Evolutionary conservation across 2,329 filamentous ascomycete genomes (phyloP), one percentile per base, ranked within the genome.

Genomic region (Neonectria magnoliae): DNA sequence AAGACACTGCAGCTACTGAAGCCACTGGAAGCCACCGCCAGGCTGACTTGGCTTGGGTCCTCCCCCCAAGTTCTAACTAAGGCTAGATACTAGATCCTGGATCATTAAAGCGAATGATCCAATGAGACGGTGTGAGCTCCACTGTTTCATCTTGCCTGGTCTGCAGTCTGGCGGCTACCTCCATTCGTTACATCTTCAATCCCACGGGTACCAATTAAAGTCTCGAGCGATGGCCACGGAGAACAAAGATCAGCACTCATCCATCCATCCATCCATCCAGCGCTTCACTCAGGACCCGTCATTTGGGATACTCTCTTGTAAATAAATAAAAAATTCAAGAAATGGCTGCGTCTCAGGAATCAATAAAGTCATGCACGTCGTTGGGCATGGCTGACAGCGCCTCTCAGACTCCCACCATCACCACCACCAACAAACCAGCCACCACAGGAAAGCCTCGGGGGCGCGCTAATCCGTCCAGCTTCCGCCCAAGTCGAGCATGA

Each of bases 391-490:
- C 61, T 64, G 56, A 64, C 61, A 41, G 38, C 41, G 41, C 27
- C 48, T 51, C 29, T 33, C 27, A 7, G 16, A 16, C 29, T 20
- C 13, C 25, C 25, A 18, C 20, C 25, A 25, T 6, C 25, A 25
- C 22, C 22, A 25, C 22, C 22, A 16, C 52, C 22, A 41, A 55
- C 13, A 29, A 20, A 31, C 36, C 5, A 50, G 47, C 22, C 25
- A 27, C 22, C 25, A 27, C 56, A 44, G 33, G 38, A 55, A 59
- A 63, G 61, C 61, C 61, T 57, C 36, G 41, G 20, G 22, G 36
- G 36, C 42, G 56, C 56, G 51, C 61, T 64, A 64, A 48, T 60
- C 38, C 45, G 36, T 55, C 60, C 61, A 59, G 56, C 56, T 60
- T n/a, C 31, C 38, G 33, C n/a, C n/a, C 48, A 29, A 33, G 31